phyloP scores from a whole-genome alignment of 1,139 yeast species.

The Geotrichum carabidarum region DNA sequence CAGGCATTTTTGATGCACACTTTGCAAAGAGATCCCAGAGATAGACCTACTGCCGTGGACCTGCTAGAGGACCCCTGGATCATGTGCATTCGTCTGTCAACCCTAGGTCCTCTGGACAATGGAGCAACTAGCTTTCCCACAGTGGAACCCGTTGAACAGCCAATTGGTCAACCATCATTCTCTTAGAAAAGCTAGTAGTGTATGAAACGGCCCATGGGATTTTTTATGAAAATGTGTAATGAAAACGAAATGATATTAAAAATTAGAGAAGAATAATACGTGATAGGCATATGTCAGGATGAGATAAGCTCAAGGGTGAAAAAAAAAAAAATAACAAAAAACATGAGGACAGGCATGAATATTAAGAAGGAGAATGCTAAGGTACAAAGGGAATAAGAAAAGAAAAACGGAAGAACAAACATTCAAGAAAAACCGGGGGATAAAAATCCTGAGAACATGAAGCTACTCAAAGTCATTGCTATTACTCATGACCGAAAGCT shows the following conservation, averaged over 20 bases:
- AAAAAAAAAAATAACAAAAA: no score
- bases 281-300: not conserved
- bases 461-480: not conserved
- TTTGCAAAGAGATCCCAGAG: slow-evolving; percentile 74
- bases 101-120: slow-evolving; percentile 13
- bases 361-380: not conserved
- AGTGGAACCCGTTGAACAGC: not conserved
- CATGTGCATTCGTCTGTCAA: slow-evolving; percentile 19
- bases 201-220: not conserved
- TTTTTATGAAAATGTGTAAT: not conserved
- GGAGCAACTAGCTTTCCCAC: not conserved
- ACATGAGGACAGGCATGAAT: not conserved
- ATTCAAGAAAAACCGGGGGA: not conserved
- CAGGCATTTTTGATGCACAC: slow-evolving; percentile 66
- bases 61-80: slow-evolving; percentile 86
- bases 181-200: no score
- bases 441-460: not conserved
- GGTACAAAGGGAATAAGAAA: not conserved
- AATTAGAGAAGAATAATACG: not conserved
- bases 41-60: slow-evolving; percentile 80
- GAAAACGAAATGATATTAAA: not conserved
- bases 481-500: slow-evolving; percentile 43
- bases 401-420: not conserved
- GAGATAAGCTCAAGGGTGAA: not conserved
- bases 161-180: no score